phyloP scores from a whole-genome alignment of 306 rosid species.

The Amphicarpaea edgeworthii region DNA sequence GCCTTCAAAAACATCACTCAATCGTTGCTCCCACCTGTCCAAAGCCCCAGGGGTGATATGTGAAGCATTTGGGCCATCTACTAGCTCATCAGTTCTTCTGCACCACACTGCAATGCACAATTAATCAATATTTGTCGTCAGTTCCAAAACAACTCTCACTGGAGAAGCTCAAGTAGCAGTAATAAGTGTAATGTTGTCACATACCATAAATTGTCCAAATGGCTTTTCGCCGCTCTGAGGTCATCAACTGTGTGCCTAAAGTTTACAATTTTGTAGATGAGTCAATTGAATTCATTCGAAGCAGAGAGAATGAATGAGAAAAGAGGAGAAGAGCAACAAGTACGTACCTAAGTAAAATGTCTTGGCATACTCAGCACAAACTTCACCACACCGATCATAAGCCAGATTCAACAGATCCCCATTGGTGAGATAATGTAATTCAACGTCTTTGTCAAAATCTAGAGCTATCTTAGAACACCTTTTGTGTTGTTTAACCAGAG shows the following conservation, averaged over 20 bases:
- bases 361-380: slow-evolving; percentile 96
- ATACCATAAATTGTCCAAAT: slow-evolving; percentile 96
- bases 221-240: slow-evolving; percentile 80
- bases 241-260: slow-evolving; percentile 91
- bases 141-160: not conserved
- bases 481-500: slow-evolving; percentile 63
- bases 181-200: not conserved
- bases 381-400: slow-evolving; percentile 85
- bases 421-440: slow-evolving; percentile 54
- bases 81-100: slow-evolving; percentile 95
- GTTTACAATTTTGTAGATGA: slow-evolving; percentile 23
- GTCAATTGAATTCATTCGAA: slow-evolving; percentile 22
- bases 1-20: slow-evolving; percentile 79
- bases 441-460: slow-evolving; percentile 47
- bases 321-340: not conserved
- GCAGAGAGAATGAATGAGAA: not conserved
- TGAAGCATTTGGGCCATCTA: slow-evolving; percentile 97
- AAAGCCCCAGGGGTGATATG: slow-evolving; percentile 90
- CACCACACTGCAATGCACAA: slow-evolving; percentile 84
- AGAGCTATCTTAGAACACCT: slow-evolving; percentile 40
- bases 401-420: slow-evolving; percentile 70
- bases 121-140: not conserved
- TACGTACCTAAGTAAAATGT: slow-evolving; percentile 92
- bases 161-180: not conserved
- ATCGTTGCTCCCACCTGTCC: slow-evolving; percentile 86